A percentile compares a stretch with the other conserved stretches of the same genome.
Evolutionary conservation across 2,329 filamentous ascomycete genomes (phyloP).

Genomic region (Akanthomyces lecanii): DNA sequence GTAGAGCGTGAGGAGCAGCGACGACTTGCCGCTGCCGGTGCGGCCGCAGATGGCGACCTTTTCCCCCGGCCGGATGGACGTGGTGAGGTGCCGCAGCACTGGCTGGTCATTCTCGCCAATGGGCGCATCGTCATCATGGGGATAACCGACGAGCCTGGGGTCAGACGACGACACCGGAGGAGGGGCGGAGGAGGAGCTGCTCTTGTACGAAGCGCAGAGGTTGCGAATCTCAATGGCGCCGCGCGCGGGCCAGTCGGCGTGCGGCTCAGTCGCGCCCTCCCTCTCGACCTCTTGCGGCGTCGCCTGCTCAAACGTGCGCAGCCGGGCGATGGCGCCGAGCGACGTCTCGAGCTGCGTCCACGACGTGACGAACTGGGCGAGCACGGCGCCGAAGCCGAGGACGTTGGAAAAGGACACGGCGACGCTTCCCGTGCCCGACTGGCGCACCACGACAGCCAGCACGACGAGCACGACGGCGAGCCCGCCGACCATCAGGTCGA

Average conservation of each 20-base stretch:
- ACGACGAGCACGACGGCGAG: conserved; percentile 1
- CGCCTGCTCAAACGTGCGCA: background rate
- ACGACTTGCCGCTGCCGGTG: conserved; percentile 9
- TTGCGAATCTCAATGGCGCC: conserved; percentile 13
- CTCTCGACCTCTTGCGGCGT: background rate
- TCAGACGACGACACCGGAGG: background rate
- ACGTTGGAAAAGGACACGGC: background rate
- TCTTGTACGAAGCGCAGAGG: conserved; percentile 2
- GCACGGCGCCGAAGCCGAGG: background rate
- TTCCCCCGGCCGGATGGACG: conserved; percentile 25
- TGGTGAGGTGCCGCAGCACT: conserved; percentile 25
- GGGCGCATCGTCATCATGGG: conserved; percentile 22
- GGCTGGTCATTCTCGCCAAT: conserved; percentile 14
- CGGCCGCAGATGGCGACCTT: conserved; percentile 20
- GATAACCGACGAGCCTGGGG: conserved; percentile 24
- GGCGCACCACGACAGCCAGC: background rate
- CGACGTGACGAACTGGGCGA: background rate
- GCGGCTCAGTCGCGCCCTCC: background rate
- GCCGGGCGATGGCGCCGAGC: background rate
- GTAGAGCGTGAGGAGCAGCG: conserved; percentile 4
- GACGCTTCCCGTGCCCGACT: background rate
- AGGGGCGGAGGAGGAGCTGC: background rate
- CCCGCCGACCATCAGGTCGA: background rate
- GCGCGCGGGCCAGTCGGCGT: background rate
- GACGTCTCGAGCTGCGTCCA: conserved; percentile 13